phyloP scores from a whole-genome alignment of 2,329 filamentous ascomycete genomes.

The Fusarium algeriense region DNA sequence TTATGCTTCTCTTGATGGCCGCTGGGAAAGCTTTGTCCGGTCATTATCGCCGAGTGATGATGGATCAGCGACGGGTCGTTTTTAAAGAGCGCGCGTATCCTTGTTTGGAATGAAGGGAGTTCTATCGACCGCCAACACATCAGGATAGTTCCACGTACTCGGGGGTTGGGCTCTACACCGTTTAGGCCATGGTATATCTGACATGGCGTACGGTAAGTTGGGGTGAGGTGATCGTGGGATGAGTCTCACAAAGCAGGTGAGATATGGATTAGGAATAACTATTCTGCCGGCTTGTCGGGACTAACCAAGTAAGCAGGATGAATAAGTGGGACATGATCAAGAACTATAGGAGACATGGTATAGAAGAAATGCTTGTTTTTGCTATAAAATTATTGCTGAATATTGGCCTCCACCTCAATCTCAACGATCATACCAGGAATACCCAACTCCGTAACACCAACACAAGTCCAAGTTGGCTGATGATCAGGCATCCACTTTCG shows the following conservation, averaged over 20 bases:
- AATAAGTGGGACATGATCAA: background rate
- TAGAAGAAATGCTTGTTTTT: background rate
- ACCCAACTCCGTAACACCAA: constrained; percentile 63
- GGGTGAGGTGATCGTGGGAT: background rate
- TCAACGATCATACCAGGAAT: constrained; percentile 67
- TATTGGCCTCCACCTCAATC: constrained; percentile 66
- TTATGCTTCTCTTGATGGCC: background rate
- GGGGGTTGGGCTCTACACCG: background rate
- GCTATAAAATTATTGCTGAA: constrained; percentile 5
- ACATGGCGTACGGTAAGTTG: background rate
- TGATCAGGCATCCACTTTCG: constrained; percentile 65
- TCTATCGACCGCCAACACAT: background rate
- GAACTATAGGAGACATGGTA: background rate
- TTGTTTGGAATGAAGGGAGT: background rate
- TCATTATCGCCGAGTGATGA: background rate
- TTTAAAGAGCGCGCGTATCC: background rate
- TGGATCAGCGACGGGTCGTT: background rate
- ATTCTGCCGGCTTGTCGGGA: too few species aligned
- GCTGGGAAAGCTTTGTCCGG: background rate
- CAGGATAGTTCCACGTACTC: background rate
- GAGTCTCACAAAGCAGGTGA: background rate
- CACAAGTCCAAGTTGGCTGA: constrained; percentile 64
- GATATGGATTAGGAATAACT: background rate
- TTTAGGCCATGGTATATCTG: background rate
- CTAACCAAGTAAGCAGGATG: background rate